A percentile compares a stretch with the other conserved stretches of the same genome.
These are phyloP conservation scores for Colletotrichum siamense DNA, from an alignment of 2,329 filamentous ascomycete genomes.

Conservation along the genomic window DNA sequence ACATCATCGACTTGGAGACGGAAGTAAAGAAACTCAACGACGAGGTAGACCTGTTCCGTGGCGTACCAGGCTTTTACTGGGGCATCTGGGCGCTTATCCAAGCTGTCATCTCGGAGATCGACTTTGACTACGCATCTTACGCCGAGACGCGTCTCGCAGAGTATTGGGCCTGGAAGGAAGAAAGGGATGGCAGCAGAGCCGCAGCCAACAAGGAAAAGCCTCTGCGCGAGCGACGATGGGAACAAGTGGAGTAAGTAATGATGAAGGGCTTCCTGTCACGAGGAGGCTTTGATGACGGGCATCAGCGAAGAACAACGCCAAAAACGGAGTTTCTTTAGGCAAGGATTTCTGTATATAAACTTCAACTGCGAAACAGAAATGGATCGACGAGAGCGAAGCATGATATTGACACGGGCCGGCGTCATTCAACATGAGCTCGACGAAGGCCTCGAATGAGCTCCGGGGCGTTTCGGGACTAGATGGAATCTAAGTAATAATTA, in stretches of 20 bases:
- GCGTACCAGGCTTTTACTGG: conserved; percentile 89
- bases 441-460: conserved; percentile 17
- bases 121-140: conserved; percentile 95
- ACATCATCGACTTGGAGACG: conserved; percentile 55
- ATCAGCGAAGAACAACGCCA: not conserved
- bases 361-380: conserved; percentile 26
- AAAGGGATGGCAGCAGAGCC: conserved; percentile 67
- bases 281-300: not conserved
- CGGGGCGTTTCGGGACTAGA: conserved; percentile 11
- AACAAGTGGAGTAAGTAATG: conserved; percentile 47
- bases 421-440: conserved; percentile 42
- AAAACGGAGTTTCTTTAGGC: conserved; percentile 5
- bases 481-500: not conserved
- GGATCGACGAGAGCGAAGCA: conserved; percentile 21
- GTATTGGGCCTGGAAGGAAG: conserved; percentile 90
- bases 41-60: conserved; percentile 88
- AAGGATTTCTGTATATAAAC: conserved; percentile 23
- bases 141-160: conserved; percentile 86
- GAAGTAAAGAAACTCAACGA: conserved; percentile 74
- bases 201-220: conserved; percentile 64
- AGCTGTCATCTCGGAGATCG: conserved; percentile 90
- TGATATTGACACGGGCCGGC: conserved; percentile 25
- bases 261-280: not conserved
- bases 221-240: conserved; percentile 82
- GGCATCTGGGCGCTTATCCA: conserved; percentile 97